Base-by-base conservation (phyloP, 176 grass and related monocot species). In the Tillandsia fasciculata region DNA sequence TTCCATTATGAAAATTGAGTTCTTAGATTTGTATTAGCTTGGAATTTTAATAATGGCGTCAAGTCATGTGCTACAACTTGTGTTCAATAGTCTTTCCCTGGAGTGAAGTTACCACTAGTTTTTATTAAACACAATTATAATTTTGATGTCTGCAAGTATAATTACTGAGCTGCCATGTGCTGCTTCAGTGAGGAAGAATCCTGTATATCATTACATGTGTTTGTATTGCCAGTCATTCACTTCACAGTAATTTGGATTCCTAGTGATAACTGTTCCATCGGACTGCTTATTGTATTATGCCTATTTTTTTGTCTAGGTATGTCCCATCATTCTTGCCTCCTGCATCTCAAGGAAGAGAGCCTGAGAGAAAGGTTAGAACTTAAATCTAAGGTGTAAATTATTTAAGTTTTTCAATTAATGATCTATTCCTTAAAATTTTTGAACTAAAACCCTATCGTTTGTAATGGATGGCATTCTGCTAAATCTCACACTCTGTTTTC, bases 311-410 rank as follows among this genome's bases (percentile, higher is more conserved):
- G 74, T 85, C 67, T 79, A 99, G 94, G 84, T 99, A 99, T 65
- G 90, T 99, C 49, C 94, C 94, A 76, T 99, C 94, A 56, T 99
- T 99, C 78, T 78, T 99, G 94, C 87, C 94, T 13, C 89, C 94
- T 28, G 72, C 89, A 80, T 99, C 91, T 66, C 72, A 81, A 69
- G 64, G 63, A 50, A 93, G 74, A 90, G 94, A 93, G 76, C 74
- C 80, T 26, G 89, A 99, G 53, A 99, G 85, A 81, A 93, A 90
- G 89, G 94, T 93, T 79, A 72, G 82, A 3, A 48, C 49, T 72
- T 13, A 63, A 70, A 11, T 24, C 33, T 42, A 42, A 42, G 33
- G 33, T 42, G 33, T 42, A 42, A 42, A 5, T 42, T 42, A 42
- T 42, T 42, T 42, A 42, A 42, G 33, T 17, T 61, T 73, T 42